Conservation (phyloP, 148 eudicot species). For the Chenopodium quinoa region DNA sequence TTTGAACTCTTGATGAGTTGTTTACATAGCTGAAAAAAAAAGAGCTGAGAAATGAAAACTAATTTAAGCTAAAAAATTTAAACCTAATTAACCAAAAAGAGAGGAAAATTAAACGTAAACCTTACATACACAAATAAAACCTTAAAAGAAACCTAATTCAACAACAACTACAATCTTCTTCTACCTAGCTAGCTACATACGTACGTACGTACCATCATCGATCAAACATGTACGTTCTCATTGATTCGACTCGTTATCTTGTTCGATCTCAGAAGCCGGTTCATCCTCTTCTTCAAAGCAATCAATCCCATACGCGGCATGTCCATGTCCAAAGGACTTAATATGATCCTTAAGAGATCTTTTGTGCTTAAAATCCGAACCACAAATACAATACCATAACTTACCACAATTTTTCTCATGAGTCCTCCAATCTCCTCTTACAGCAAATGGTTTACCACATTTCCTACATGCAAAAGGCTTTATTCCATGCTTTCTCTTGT, state of each 20-base stretch:
- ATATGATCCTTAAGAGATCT: conserved; percentile 76
- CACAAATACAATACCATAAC: conserved; percentile 79
- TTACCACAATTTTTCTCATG: conserved; percentile 87
- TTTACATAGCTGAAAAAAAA: conserved; percentile 1
- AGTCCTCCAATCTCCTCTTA: conserved; percentile 80
- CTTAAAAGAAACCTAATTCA: not conserved
- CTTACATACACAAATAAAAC: not conserved
- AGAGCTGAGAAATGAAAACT: not conserved
- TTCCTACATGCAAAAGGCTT: conserved; percentile 76
- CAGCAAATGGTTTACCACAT: conserved; percentile 77
- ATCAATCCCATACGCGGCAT: conserved; percentile 64
- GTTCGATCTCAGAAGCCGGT: conserved; percentile 73
- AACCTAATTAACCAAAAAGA: conserved; percentile 12
- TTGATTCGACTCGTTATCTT: conserved; percentile 47
- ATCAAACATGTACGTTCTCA: not conserved
- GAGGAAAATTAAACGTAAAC: not conserved
- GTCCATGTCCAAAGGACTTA: conserved; percentile 71
- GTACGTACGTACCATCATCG: too few relatives aligned
- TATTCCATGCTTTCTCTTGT: conserved; percentile 76
- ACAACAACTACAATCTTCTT: not conserved
- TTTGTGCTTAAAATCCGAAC: conserved; percentile 82
- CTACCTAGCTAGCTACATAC: not conserved
- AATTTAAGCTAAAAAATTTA: too few relatives aligned
- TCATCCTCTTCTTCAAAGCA: conserved; percentile 75
- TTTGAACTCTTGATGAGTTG: not conserved